These are phyloP conservation scores for Teunomyces kruisii DNA, from an alignment of 805 yeast genomes.

Conservation along the genomic window DNA sequence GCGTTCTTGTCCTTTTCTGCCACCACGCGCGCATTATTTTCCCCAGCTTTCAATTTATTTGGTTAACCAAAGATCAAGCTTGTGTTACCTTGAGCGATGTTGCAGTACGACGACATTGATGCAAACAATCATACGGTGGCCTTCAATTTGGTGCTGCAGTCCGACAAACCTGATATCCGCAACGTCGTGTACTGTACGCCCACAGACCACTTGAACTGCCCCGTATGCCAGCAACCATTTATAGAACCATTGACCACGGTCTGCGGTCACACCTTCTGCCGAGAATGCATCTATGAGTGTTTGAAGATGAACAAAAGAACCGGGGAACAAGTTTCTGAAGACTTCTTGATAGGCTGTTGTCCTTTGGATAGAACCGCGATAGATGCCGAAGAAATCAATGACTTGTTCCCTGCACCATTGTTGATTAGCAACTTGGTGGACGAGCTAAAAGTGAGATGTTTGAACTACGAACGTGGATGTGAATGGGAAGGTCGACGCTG, in stretches of 20 bases:
- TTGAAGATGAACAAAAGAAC: constrained; percentile 28
- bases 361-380: constrained; percentile 62
- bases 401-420: constrained; percentile 54
- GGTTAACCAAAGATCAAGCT: background rate
- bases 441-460: constrained; percentile 57
- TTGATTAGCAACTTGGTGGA: constrained; percentile 59
- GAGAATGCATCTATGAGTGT: constrained; percentile 15
- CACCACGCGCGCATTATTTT: background rate
- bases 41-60: constrained; percentile 3
- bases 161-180: constrained; percentile 28
- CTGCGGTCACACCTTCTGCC: constrained; percentile 17
- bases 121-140: constrained; percentile 12
- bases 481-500: constrained; percentile 57
- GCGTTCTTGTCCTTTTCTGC: too few relatives aligned
- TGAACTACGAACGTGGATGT: constrained; percentile 55
- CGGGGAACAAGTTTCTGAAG: constrained; percentile 1
- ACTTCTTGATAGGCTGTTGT: constrained; percentile 35
- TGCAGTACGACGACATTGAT: constrained; percentile 1
- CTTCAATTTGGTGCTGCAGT: constrained; percentile 13
- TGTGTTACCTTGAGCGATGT: background rate
- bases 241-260: constrained; percentile 59
- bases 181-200: constrained; percentile 28
- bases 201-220: constrained; percentile 44
- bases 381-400: constrained; percentile 27
- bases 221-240: constrained; percentile 68